These are phyloP conservation scores for Viola odorata DNA, from an alignment of 345 rosid species.

Conservation along the genomic window DNA sequence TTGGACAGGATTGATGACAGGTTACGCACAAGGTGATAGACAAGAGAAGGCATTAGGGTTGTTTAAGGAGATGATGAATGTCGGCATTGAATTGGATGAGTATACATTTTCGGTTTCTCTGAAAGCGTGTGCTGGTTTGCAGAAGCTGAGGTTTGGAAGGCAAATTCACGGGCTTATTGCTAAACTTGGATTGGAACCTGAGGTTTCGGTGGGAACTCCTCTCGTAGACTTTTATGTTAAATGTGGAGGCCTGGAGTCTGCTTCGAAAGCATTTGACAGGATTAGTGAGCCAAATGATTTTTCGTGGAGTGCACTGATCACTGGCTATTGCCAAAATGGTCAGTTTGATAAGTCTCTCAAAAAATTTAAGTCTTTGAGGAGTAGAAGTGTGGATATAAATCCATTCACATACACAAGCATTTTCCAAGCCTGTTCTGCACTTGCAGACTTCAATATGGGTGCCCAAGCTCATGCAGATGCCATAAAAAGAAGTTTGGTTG, in stretches of 20 bases:
- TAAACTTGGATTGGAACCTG: conserved; percentile 59
- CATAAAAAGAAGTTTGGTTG: conserved; percentile 49
- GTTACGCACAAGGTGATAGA: conserved; percentile 46
- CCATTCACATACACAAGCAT: conserved; percentile 60
- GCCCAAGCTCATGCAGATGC: conserved; percentile 79
- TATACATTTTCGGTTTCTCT: conserved; percentile 59
- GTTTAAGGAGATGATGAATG: conserved; percentile 39
- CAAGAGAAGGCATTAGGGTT: conserved; percentile 39
- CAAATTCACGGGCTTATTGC: conserved; percentile 54
- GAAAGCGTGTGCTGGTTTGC: conserved; percentile 55
- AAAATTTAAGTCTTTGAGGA: conserved; percentile 47
- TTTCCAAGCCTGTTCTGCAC: conserved; percentile 64
- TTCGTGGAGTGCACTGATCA: conserved; percentile 61
- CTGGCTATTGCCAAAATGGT: conserved; percentile 60
- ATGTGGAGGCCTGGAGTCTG: conserved; percentile 48
- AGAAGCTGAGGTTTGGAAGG: conserved; percentile 46
- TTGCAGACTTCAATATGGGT: conserved; percentile 54
- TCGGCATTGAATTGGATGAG: conserved; percentile 55
- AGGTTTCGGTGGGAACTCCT: conserved; percentile 72
- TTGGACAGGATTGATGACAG: conserved; percentile 65
- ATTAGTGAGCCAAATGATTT: conserved; percentile 64
- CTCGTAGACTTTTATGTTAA: conserved; percentile 62
- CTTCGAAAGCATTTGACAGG: conserved; percentile 42
- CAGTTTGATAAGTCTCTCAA: conserved; percentile 46
- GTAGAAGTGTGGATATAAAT: conserved; percentile 34